phyloP scores from a whole-genome alignment of 192 early-diverging fungal genomes.

The Coemansia sp. region DNA sequence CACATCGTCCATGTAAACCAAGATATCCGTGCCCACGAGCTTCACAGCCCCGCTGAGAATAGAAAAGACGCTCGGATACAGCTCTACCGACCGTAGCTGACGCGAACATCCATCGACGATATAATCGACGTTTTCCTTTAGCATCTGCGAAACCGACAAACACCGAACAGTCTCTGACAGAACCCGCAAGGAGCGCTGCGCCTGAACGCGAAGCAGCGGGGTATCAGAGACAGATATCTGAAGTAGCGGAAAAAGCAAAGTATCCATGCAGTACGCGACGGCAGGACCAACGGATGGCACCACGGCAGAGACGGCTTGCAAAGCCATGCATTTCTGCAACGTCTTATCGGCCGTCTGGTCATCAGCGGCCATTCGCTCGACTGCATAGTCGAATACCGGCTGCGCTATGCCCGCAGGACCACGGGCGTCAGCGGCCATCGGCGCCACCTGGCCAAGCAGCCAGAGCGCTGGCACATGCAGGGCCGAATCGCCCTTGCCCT shows the following conservation, averaged over 20 bases:
- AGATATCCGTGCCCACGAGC: slow-evolving; percentile 26
- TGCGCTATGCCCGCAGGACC: not conserved
- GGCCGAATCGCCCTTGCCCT: not conserved
- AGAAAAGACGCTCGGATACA: slow-evolving; percentile 28
- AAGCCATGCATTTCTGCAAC: slow-evolving; percentile 20
- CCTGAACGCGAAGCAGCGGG: slow-evolving; percentile 25
- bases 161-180: slow-evolving; percentile 18
- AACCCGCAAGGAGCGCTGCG: slow-evolving; percentile 10
- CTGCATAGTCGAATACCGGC: slow-evolving; percentile 30
- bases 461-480: slow-evolving; percentile 23
- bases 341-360: not conserved
- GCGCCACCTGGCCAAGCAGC: slow-evolving; percentile 19
- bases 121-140: slow-evolving; percentile 39
- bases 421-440: not conserved
- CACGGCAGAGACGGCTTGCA: slow-evolving; percentile 19
- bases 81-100: slow-evolving; percentile 29
- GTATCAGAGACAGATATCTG: slow-evolving; percentile 13
- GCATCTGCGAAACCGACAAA: slow-evolving; percentile 17
- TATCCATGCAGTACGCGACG: slow-evolving; percentile 34
- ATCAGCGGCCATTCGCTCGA: slow-evolving; percentile 9
- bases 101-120: slow-evolving; percentile 45
- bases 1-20: slow-evolving; percentile 46
- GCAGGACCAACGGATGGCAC: slow-evolving; percentile 21
- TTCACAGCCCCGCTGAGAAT: slow-evolving; percentile 26
- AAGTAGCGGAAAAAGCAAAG: slow-evolving; percentile 41